Conservation (phyloP, 768 basidiomycete species). For the Boletellus emodensis region DNA sequence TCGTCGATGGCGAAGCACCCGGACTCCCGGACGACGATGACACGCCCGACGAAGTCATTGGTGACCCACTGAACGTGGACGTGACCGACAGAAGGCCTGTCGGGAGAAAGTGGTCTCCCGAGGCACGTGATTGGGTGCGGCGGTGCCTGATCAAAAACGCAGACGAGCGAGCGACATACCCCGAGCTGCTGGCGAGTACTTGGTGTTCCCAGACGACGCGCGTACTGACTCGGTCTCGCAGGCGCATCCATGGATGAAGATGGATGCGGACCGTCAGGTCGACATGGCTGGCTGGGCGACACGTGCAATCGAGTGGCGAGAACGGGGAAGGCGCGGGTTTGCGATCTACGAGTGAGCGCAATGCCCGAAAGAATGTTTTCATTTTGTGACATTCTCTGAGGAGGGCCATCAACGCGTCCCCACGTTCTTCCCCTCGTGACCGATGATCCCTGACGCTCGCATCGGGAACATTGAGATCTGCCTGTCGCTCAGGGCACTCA, state of each 20-base stretch:
- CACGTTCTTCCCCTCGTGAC: conserved; percentile 22
- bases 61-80: conserved; percentile 7
- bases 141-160: conserved; percentile 81
- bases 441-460: conserved; percentile 11
- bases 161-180: conserved; percentile 74
- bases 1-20: conserved; percentile 92
- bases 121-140: conserved; percentile 79
- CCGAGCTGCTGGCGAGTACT: conserved; percentile 64
- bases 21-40: conserved; percentile 63
- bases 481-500: no score
- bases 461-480: no score
- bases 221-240: conserved; percentile 20
- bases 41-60: conserved; percentile 8
- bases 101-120: conserved; percentile 29
- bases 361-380: conserved; percentile 2
- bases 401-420: conserved; percentile 15
- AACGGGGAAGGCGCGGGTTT: conserved; percentile 21
- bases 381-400: conserved; percentile 13
- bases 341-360: conserved; percentile 23
- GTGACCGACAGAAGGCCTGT: conserved; percentile 9
- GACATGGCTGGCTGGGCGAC: conserved; percentile 87
- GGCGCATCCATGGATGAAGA: conserved; percentile 77
- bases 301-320: conserved; percentile 41
- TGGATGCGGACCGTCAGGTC: conserved; percentile 56
- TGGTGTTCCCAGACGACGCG: neutral